These are phyloP conservation scores for Cystobasidium pallidum DNA, from an alignment of 1,284 basidiomycete species.

Conservation along the genomic window DNA sequence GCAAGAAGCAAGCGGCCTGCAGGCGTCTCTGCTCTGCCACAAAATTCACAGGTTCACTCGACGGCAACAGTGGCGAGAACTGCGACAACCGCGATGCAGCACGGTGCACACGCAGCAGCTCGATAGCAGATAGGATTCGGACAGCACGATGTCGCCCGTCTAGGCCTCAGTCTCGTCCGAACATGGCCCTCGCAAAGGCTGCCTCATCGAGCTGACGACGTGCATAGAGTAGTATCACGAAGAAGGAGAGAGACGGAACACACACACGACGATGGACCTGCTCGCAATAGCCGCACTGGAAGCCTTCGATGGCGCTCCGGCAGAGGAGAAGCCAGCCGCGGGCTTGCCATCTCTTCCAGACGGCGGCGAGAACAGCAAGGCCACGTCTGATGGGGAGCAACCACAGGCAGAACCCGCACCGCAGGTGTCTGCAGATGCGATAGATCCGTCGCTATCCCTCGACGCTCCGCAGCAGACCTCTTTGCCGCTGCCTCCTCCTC, in stretches of 20 bases:
- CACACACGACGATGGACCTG: conserved; percentile 4
- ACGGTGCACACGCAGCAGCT: background rate
- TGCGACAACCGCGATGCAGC: background rate
- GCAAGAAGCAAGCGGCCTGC: conserved; percentile 3
- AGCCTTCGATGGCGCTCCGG: conserved; percentile 22
- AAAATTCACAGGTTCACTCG: background rate
- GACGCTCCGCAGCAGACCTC: background rate
- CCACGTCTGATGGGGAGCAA: background rate
- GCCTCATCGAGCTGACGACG: conserved; percentile 23
- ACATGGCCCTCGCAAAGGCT: conserved; percentile 4
- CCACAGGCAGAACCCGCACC: background rate
- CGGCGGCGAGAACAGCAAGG: conserved; percentile 6
- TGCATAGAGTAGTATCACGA: background rate
- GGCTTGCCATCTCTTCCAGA: background rate
- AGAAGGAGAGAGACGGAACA: conserved; percentile 4
- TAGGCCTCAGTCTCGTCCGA: too few relatives aligned
- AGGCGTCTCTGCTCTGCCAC: conserved; percentile 12
- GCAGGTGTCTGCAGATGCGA: conserved; percentile 31
- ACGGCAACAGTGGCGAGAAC: background rate
- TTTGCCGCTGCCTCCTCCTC: conserved; percentile 1
- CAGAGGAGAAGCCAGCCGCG: background rate
- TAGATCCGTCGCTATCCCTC: conserved; percentile 7
- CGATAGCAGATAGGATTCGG: background rate
- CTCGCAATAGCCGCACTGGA: conserved; percentile 29
- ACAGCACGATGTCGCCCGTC: background rate